A percentile compares a stretch with the other conserved stretches of the same genome.
These are phyloP conservation scores for Blastomyces gilchristii DNA, from an alignment of 2,329 filamentous ascomycete species.

Conservation along the genomic window DNA sequence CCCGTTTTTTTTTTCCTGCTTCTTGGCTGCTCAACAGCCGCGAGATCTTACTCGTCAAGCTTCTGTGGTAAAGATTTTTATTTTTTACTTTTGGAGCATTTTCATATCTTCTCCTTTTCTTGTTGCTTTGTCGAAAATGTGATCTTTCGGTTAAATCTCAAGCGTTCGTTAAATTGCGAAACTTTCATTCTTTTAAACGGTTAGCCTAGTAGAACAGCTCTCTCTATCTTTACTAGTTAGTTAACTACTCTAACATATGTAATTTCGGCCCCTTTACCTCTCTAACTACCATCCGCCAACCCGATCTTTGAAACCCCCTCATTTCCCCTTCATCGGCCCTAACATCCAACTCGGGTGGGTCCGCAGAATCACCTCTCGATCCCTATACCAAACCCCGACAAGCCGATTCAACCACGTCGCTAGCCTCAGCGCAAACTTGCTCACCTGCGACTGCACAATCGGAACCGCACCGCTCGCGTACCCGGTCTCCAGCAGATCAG, in stretches of 20 bases:
- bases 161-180: too few species aligned
- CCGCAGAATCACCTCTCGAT: constrained; percentile 7
- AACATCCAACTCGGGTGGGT: constrained; percentile 8
- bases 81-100: background rate
- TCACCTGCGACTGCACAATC: constrained; percentile 10
- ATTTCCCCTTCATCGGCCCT: constrained; percentile 7
- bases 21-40: too few species aligned
- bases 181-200: too few species aligned
- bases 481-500: constrained; percentile 7
- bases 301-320: background rate
- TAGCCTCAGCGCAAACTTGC: constrained; percentile 8
- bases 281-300: background rate
- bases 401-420: constrained; percentile 8
- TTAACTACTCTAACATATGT: too few species aligned
- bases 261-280: too few species aligned
- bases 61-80: background rate
- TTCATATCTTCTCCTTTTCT: background rate
- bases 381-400: constrained; percentile 1
- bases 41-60: too few species aligned
- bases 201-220: too few species aligned
- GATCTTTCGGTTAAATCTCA: too few species aligned
- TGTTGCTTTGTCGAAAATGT: background rate
- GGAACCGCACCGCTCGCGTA: constrained; percentile 8
- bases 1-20: background rate
- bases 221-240: too few species aligned